These are phyloP conservation scores for Yamadazyma diddensiae DNA, from an alignment of 1,139 yeast species.

Conservation along the genomic window DNA sequence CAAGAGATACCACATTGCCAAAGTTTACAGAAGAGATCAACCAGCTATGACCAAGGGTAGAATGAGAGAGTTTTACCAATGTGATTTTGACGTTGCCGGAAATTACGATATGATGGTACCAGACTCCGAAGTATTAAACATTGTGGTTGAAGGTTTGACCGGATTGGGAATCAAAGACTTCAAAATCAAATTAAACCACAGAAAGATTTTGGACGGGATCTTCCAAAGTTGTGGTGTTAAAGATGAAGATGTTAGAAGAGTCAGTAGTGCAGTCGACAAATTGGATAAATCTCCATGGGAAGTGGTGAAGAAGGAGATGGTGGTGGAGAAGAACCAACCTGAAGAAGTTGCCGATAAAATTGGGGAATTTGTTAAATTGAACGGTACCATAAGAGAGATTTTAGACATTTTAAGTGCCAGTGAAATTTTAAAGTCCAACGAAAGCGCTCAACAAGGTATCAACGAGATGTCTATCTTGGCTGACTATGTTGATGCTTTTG, in stretches of 20 bases:
- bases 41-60: conserved; percentile 99
- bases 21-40: conserved; percentile 97
- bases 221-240: conserved; percentile 93
- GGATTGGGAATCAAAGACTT: conserved; percentile 83
- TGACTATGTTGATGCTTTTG: conserved; percentile 78
- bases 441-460: conserved; percentile 75
- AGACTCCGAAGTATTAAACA: conserved; percentile 82
- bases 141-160: conserved; percentile 80
- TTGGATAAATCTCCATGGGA: conserved; percentile 95
- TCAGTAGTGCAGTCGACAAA: conserved; percentile 94
- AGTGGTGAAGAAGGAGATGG: conserved; percentile 87
- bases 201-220: conserved; percentile 93
- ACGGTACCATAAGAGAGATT: conserved; percentile 73
- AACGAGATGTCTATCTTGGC: conserved; percentile 74
- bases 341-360: conserved; percentile 91
- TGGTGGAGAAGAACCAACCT: conserved; percentile 82
- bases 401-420: conserved; percentile 54
- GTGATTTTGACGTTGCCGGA: conserved; percentile 97
- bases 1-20: conserved; percentile 94
- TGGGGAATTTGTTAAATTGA: conserved; percentile 85
- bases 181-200: conserved; percentile 88
- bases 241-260: conserved; percentile 88
- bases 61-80: conserved; percentile 98
- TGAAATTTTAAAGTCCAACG: conserved; percentile 57
- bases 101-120: conserved; percentile 91